phyloP scores from a whole-genome alignment of 2,329 filamentous ascomycete genomes.

The Escovopsis sp. region DNA sequence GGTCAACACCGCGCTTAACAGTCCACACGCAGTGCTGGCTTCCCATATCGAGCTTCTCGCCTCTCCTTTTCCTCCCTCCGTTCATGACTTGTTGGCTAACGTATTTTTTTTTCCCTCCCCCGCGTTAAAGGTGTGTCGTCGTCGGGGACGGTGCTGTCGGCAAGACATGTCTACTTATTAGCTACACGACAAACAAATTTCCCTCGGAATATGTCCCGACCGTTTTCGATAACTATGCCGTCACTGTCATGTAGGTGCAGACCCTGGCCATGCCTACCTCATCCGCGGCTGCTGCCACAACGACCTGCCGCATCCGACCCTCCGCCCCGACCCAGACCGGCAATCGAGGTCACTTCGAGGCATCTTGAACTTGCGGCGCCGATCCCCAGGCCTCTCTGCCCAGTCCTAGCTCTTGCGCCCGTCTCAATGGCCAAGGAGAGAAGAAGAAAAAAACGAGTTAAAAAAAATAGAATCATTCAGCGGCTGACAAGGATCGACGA shows the following conservation, averaged over 20 bases:
- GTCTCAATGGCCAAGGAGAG: too few relatives aligned
- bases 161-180: slow-evolving; percentile 98
- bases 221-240: slow-evolving; percentile 98
- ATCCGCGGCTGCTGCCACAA: slow-evolving; percentile 7
- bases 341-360: not conserved
- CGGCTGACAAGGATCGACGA: slow-evolving; percentile 4
- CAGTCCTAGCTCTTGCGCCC: too few relatives aligned
- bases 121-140: slow-evolving; percentile 67
- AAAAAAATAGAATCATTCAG: not conserved
- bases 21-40: too few relatives aligned
- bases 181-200: slow-evolving; percentile 99
- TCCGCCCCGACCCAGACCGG: not conserved
- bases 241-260: slow-evolving; percentile 88
- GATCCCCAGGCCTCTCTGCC: too few relatives aligned
- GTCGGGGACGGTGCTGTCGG: slow-evolving; percentile 98
- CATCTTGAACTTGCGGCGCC: not conserved
- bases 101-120: slow-evolving; percentile 3
- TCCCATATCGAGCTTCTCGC: too few relatives aligned
- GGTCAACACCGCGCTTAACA: slow-evolving; percentile 1
- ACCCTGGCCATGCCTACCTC: slow-evolving; percentile 4
- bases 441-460: too few relatives aligned
- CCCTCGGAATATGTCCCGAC: slow-evolving; percentile 99
- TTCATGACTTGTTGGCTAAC: slow-evolving; percentile 9
- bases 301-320: not conserved
- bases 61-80: not conserved